Evolutionary conservation across 805 yeast genomes (phyloP).

Genomic region (Ogataea ramenticola): DNA sequence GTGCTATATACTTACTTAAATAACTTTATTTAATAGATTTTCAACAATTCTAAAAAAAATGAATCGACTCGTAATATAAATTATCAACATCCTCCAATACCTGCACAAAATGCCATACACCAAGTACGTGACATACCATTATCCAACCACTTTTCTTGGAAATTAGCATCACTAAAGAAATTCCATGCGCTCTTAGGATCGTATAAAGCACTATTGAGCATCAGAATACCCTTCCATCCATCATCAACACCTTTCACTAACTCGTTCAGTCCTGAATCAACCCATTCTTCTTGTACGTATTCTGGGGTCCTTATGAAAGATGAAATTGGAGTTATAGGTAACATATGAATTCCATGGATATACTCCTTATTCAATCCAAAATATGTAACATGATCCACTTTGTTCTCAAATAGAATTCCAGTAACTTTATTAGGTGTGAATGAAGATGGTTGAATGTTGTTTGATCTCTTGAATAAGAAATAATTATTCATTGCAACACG

Average conservation of each 20-base stretch:
- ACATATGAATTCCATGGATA: conserved; percentile 75
- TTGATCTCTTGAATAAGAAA: conserved; percentile 41
- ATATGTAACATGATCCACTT: conserved; percentile 65
- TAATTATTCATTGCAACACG: conserved; percentile 48
- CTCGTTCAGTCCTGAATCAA: conserved; percentile 19
- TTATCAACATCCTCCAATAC: conserved; percentile 24
- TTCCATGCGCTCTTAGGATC: conserved; percentile 35
- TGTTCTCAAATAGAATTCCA: conserved; percentile 68
- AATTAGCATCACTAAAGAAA: conserved; percentile 30
- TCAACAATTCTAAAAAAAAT: background rate
- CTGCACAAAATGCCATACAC: conserved; percentile 55
- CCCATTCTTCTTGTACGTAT: conserved; percentile 43
- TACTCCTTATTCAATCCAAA: conserved; percentile 57
- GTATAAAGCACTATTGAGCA: conserved; percentile 36
- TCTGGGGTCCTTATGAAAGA: conserved; percentile 44
- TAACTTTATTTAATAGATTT: background rate
- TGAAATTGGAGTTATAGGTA: conserved; percentile 61
- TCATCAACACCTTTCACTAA: conserved; percentile 37
- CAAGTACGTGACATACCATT: conserved; percentile 59
- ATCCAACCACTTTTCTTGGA: conserved; percentile 38
- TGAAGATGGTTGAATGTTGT: conserved; percentile 42
- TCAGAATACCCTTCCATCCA: conserved; percentile 58
- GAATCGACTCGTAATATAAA: too few relatives aligned
- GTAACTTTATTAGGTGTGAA: conserved; percentile 52
- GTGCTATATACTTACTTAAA: background rate